Evolutionary conservation across 805 yeast species (phyloP).

Genomic region (Cyberlindnera mrakii): DNA sequence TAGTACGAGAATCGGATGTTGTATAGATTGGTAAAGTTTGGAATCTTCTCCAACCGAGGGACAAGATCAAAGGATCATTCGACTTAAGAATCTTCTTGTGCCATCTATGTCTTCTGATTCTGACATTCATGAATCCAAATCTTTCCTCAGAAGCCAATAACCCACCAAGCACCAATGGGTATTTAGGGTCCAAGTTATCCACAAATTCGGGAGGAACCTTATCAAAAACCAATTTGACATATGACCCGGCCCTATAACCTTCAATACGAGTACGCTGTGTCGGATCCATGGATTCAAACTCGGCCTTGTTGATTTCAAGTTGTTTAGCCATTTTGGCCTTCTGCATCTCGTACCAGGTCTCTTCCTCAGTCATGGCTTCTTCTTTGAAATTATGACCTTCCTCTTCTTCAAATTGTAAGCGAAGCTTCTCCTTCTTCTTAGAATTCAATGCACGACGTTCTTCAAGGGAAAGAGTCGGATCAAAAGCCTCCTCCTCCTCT

Average conservation of each 20-base stretch:
- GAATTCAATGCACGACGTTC: conserved; percentile 79
- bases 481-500: conserved; percentile 31
- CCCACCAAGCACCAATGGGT: conserved; percentile 88
- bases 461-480: conserved; percentile 47
- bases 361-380: conserved; percentile 80
- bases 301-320: conserved; percentile 84
- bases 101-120: conserved; percentile 98
- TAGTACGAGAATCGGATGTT: conserved; percentile 93
- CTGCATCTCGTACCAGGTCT: conserved; percentile 96
- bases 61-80: conserved; percentile 89
- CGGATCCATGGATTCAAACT: conserved; percentile 64
- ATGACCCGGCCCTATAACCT: conserved; percentile 90
- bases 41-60: conserved; percentile 97
- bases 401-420: conserved; percentile 85
- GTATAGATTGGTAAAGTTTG: conserved; percentile 95
- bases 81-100: conserved; percentile 92
- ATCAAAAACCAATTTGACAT: conserved; percentile 83
- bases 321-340: conserved; percentile 97
- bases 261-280: conserved; percentile 78
- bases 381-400: conserved; percentile 69
- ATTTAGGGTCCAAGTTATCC: conserved; percentile 78
- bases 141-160: conserved; percentile 83
- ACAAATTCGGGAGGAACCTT: conserved; percentile 84
- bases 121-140: conserved; percentile 87
- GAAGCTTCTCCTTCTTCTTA: conserved; percentile 79